Evolutionary conservation across 768 basidiomycete genomes (phyloP).

Genomic region (Sutorius australiensis): DNA sequence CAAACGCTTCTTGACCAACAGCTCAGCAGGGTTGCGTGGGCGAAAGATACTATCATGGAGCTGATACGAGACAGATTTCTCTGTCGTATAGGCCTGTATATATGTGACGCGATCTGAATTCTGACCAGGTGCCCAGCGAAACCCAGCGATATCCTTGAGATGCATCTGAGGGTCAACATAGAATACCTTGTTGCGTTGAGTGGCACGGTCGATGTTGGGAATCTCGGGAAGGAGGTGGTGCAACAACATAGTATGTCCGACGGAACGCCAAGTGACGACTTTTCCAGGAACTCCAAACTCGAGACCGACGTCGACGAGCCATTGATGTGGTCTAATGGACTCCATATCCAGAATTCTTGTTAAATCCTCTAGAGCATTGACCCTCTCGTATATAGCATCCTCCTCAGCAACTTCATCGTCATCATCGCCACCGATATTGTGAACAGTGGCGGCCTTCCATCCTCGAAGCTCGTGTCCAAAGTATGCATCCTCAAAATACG

Average conservation of each 20-base stretch:
- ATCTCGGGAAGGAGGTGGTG: neutral
- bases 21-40: neutral
- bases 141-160: conserved; percentile 5
- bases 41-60: conserved; percentile 5
- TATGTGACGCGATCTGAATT: neutral
- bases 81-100: conserved; percentile 9
- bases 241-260: neutral
- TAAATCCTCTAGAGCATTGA: neutral
- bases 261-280: neutral
- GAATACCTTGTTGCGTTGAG: neutral
- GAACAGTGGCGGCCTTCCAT: conserved; percentile 8
- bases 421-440: neutral
- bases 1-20: neutral
- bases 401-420: too few species aligned
- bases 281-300: neutral
- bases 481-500: conserved; percentile 6
- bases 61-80: conserved; percentile 9
- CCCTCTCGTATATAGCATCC: too few species aligned
- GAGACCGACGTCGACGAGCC: neutral
- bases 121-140: neutral
- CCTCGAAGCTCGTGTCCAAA: conserved; percentile 11
- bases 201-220: neutral
- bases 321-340: neutral
- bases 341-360: neutral
- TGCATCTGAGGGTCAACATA: neutral